Conservation (phyloP, 2,329 filamentous ascomycete species). For the Teratosphaeria viscida region DNA sequence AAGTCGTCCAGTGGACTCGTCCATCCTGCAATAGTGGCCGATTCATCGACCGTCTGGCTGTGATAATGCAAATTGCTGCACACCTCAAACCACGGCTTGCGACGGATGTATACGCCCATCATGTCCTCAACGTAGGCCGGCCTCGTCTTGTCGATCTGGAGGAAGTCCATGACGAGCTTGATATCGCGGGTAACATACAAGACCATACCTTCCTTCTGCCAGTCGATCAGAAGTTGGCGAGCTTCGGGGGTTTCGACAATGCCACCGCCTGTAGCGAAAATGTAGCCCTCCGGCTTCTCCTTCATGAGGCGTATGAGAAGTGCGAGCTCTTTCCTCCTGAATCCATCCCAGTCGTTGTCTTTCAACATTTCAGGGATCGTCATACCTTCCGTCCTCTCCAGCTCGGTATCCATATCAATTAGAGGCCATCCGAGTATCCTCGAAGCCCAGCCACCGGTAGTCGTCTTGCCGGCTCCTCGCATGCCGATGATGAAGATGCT, state of each 20-base stretch:
- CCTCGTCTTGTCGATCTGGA: slow-evolving; percentile 77
- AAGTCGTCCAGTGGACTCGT: slow-evolving; percentile 49
- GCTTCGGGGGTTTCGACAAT: slow-evolving; percentile 79
- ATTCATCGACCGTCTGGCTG: slow-evolving; percentile 54
- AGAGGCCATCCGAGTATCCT: slow-evolving; percentile 65
- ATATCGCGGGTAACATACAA: slow-evolving; percentile 82
- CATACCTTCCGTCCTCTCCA: slow-evolving; percentile 63
- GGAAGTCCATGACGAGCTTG: slow-evolving; percentile 75
- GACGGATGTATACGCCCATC: slow-evolving; percentile 76
- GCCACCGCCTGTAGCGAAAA: slow-evolving; percentile 91
- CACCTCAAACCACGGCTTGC: slow-evolving; percentile 79
- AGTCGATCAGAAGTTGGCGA: slow-evolving; percentile 62
- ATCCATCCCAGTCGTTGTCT: slow-evolving; percentile 73
- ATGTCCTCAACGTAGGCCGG: slow-evolving; percentile 91
- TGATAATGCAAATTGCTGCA: slow-evolving; percentile 95
- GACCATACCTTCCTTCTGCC: slow-evolving; percentile 73
- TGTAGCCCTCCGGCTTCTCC: slow-evolving; percentile 62
- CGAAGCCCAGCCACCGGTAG: slow-evolving; percentile 76
- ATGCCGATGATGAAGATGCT: slow-evolving; percentile 95
- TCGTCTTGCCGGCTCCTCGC: slow-evolving; percentile 95
- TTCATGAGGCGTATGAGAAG: slow-evolving; percentile 64
- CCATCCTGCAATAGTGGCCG: slow-evolving; percentile 21
- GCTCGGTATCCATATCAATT: slow-evolving; percentile 76
- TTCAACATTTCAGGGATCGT: slow-evolving; percentile 81
- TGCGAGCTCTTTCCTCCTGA: slow-evolving; percentile 67